Base-by-base conservation (phyloP, 2,329 filamentous ascomycete species). In the Falciphora oryzae region DNA sequence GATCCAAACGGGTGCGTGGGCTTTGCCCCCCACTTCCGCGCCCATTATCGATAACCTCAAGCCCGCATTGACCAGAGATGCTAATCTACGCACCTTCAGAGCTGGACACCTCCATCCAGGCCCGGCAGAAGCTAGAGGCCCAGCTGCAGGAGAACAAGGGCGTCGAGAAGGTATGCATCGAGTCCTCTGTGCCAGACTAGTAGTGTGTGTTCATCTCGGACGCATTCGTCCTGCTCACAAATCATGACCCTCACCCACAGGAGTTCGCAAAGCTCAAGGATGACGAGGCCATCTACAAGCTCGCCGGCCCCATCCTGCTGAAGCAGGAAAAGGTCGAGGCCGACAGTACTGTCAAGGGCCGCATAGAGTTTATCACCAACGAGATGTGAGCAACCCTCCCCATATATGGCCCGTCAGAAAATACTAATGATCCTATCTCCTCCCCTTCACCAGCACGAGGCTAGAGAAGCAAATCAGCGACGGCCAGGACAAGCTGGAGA, bases 291-390 rank as follows among this genome's bases (percentile, higher is more conserved):
- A 96, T 99, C 76, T 99, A 96, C 85, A 99, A 98, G 79, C 86
- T 97, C 57, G 88, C 97, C 60, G 95, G 95, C 0, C 95, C 95
- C 0, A 91, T 98, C 8, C 80, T 99, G 53, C 78, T 99, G 72
- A 97, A 98, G 82, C 95, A 99, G 77, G 95, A 98, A 65, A 93
- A 91, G 76, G 80, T 86, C 1, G 95, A 99, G 75, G 95, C 95
- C 0, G 88, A 93, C 69, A 90, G 91, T 81, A 93, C 93, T 0
- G 95, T 99, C 25, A 92, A 96, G 70, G 92, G 92, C 27, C 87
- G 95, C 29, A 77, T 99, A 62, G 93, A 97, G 69, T 98, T 94
- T 73, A 99, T 99, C 69, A 85, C 89, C 69, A 92, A 94, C 73
- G 94, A 99, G 75, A 95, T 98, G 93, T 97, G 75, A 76, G 88